These are phyloP conservation scores for Lepidium campestre DNA, from an alignment of 441 rosid species.

Conservation along the genomic window DNA sequence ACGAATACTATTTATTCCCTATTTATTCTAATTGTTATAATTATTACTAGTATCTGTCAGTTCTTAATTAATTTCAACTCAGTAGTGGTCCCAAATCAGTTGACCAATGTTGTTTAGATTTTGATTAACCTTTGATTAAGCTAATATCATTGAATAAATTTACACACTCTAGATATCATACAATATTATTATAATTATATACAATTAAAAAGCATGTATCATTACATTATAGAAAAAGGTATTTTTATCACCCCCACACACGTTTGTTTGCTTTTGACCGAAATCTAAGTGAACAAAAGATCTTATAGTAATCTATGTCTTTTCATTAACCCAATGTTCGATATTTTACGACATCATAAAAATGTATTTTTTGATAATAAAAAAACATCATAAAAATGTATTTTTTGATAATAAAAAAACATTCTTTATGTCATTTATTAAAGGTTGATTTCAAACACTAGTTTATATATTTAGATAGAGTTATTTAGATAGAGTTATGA, in stretches of 20 bases:
- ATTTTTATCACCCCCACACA: background rate
- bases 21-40: background rate
- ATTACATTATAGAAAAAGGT: background rate
- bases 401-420: background rate
- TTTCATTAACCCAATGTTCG: slow-evolving; percentile 20
- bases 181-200: background rate
- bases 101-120: slow-evolving; percentile 15
- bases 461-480: no score
- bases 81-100: slow-evolving; percentile 12
- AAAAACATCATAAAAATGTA: slow-evolving; percentile 13
- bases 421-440: no score
- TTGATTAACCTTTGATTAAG: slow-evolving; percentile 9
- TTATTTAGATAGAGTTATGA: no score
- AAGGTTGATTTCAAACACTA: background rate
- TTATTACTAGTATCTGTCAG: background rate
- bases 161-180: slow-evolving; percentile 5
- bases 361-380: background rate
- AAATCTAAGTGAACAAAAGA: background rate
- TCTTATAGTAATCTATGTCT: slow-evolving; percentile 6
- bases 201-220: slow-evolving; percentile 10
- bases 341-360: slow-evolving; percentile 22
- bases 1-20: background rate
- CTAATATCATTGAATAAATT: background rate
- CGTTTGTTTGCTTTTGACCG: slow-evolving; percentile 23
- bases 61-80: background rate